A percentile compares a stretch with the other conserved stretches of the same genome.
Conservation (phyloP, 164 flowering plant genomes). For the Macadamia tetraphylla region DNA sequence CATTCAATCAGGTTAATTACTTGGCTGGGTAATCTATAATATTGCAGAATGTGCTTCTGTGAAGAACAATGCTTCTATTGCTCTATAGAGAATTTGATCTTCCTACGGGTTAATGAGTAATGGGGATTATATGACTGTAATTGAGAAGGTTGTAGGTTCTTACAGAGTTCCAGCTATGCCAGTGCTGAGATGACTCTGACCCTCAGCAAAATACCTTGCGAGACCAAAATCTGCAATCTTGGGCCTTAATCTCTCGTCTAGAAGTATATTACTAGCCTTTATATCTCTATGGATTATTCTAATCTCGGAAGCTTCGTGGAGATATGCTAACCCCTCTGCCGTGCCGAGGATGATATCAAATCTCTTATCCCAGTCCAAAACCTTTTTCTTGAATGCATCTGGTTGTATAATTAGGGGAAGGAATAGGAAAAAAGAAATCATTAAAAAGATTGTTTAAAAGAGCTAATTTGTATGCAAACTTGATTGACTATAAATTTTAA, state of each 20-base stretch:
- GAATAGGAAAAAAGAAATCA: too few species aligned
- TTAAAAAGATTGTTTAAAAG: too few species aligned
- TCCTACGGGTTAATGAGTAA: too few species aligned
- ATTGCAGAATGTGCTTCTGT: too few species aligned
- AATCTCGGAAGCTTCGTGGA: slow-evolving; percentile 15
- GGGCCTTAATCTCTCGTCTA: slow-evolving; percentile 12
- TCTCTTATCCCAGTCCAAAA: slow-evolving; percentile 12
- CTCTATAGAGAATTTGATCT: too few species aligned
- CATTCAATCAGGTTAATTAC: too few species aligned
- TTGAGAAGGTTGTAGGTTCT: not conserved
- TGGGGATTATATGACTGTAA: too few species aligned
- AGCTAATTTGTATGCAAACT: not conserved
- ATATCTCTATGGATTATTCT: slow-evolving; percentile 15
- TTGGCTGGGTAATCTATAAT: too few species aligned
- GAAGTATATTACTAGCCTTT: slow-evolving; percentile 13
- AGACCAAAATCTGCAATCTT: slow-evolving; percentile 17
- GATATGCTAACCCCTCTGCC: slow-evolving; percentile 16
- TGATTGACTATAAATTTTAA: not conserved
- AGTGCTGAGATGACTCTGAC: slow-evolving; percentile 15
- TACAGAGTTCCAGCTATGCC: slow-evolving; percentile 16
- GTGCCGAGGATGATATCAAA: slow-evolving; percentile 12
- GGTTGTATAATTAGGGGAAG: not conserved
- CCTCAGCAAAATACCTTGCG: slow-evolving; percentile 12
- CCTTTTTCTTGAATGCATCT: slow-evolving; percentile 9
- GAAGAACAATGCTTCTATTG: too few species aligned